phyloP scores from a whole-genome alignment of 148 eudicot species.

The Cornus suecica region DNA sequence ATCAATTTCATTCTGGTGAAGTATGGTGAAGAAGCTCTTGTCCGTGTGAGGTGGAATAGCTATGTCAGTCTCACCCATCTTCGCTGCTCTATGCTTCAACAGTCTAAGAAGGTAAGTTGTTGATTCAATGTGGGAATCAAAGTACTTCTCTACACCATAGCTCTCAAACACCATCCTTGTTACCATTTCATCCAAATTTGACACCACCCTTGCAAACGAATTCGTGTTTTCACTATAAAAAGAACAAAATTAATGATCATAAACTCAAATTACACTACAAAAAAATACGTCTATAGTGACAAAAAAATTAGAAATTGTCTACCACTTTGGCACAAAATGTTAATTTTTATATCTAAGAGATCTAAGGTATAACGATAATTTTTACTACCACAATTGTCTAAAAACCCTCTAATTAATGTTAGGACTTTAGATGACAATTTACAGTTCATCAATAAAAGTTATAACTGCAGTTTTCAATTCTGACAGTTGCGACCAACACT shows the following conservation, averaged over 20 bases:
- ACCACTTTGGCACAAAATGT: too few species aligned
- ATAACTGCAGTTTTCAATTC: too few species aligned
- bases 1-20: conserved; percentile 12
- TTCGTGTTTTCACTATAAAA: conserved; percentile 3
- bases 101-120: conserved; percentile 7
- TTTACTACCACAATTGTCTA: too few species aligned
- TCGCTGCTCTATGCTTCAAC: conserved; percentile 5
- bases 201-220: not conserved
- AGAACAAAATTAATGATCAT: not conserved
- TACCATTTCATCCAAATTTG: conserved; percentile 12
- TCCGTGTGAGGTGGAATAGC: conserved; percentile 10
- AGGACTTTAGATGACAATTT: too few species aligned
- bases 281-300: too few species aligned
- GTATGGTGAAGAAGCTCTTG: conserved; percentile 6
- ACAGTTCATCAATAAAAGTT: too few species aligned
- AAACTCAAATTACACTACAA: too few species aligned
- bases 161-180: conserved; percentile 23
- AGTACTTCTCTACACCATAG: conserved; percentile 21
- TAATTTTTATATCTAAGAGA: too few species aligned
- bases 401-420: too few species aligned
- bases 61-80: not conserved
- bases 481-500: too few species aligned
- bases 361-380: too few species aligned
- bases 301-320: too few species aligned
- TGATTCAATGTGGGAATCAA: not conserved